Conservation (phyloP, 148 eudicot genomes). For the Beta vulgaris region DNA sequence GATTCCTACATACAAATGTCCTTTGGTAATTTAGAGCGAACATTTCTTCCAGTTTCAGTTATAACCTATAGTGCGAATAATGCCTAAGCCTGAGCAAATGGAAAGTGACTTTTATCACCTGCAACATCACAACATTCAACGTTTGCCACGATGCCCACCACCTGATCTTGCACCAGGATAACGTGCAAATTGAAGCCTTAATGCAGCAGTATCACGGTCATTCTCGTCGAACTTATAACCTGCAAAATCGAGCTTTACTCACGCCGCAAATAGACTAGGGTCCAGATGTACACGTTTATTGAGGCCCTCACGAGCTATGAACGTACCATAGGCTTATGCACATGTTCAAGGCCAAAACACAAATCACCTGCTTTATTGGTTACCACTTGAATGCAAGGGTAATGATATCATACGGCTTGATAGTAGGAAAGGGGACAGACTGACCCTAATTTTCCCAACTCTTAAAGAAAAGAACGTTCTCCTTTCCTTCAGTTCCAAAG, state of each 20-base stretch:
- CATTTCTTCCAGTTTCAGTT: constrained; percentile 9
- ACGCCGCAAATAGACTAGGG: constrained; percentile 29
- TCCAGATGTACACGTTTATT: constrained; percentile 17
- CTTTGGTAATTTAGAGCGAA: constrained; percentile 33
- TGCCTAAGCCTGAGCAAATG: constrained; percentile 36
- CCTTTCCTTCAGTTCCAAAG: background rate
- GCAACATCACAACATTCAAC: constrained; percentile 45
- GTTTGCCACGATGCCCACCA: constrained; percentile 79
- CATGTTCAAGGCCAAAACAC: constrained; percentile 18
- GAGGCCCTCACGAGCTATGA: constrained; percentile 5
- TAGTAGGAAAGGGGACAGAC: background rate
- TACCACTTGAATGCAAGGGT: background rate
- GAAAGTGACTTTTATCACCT: constrained; percentile 52
- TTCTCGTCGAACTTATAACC: constrained; percentile 90
- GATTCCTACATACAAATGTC: constrained; percentile 62
- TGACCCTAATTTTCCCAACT: background rate
- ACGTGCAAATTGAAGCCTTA: constrained; percentile 89
- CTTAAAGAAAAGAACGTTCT: background rate
- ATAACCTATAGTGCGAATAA: constrained; percentile 29
- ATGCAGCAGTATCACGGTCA: constrained; percentile 58
- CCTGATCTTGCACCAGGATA: constrained; percentile 83
- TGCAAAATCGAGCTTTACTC: constrained; percentile 75
- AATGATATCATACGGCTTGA: background rate
- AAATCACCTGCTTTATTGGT: background rate
- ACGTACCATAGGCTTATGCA: background rate